phyloP scores from a whole-genome alignment of 805 yeast species.

The Starmera amethionina region DNA sequence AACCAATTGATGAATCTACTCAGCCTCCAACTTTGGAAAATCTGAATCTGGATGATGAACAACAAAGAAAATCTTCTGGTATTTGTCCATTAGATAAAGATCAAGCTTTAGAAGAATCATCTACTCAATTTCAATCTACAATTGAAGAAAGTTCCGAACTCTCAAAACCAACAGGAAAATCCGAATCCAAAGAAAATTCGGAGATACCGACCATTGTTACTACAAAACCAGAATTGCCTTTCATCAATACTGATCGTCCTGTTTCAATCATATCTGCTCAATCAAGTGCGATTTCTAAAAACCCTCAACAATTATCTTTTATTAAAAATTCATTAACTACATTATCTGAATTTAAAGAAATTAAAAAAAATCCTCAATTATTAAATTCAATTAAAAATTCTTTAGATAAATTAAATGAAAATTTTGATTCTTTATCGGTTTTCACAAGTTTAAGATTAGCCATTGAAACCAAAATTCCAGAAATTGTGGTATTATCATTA shows the following conservation, averaged over 20 bases:
- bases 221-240: constrained; percentile 9
- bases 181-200: neutral
- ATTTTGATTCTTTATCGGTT: constrained; percentile 40
- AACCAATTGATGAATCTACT: too few relatives aligned
- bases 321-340: constrained; percentile 50
- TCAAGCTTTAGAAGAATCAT: neutral
- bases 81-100: neutral
- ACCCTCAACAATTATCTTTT: constrained; percentile 25
- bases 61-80: neutral
- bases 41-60: too few relatives aligned
- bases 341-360: constrained; percentile 51
- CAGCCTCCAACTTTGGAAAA: too few relatives aligned
- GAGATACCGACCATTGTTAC: constrained; percentile 12
- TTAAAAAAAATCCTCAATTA: constrained; percentile 34
- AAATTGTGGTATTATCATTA: constrained; percentile 62
- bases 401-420: constrained; percentile 17
- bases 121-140: neutral
- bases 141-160: neutral
- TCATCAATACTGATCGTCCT: neutral
- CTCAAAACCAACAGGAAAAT: neutral
- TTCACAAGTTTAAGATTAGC: constrained; percentile 72
- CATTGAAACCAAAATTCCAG: constrained; percentile 58
- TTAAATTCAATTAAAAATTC: constrained; percentile 22
- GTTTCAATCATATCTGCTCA: constrained; percentile 7
- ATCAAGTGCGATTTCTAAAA: constrained; percentile 9